These are phyloP conservation scores for Coniophora puteana DNA, from an alignment of 1,284 basidiomycete species.

Conservation along the genomic window DNA sequence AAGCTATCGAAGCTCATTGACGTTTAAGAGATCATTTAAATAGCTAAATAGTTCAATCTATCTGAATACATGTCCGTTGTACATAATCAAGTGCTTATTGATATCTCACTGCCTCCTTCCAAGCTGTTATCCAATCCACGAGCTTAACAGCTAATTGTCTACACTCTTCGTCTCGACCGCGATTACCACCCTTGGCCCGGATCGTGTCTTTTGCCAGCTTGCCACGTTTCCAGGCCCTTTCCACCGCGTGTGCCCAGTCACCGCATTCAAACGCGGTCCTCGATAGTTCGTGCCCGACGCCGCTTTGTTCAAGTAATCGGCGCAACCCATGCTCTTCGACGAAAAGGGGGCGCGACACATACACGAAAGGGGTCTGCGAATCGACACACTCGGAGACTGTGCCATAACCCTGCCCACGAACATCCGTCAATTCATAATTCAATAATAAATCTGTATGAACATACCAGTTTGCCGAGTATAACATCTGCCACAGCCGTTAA, in stretches of 20 bases:
- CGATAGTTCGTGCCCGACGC: conserved; percentile 62
- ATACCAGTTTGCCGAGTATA: conserved; percentile 71
- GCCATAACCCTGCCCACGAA: conserved; percentile 52
- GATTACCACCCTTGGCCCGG: conserved; percentile 31
- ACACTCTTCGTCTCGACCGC: conserved; percentile 39
- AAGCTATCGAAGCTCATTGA: not conserved
- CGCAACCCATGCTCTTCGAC: conserved; percentile 76
- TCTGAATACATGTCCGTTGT: not conserved
- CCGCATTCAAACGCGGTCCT: conserved; percentile 63
- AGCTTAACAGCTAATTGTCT: conserved; percentile 45
- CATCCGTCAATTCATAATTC: not conserved
- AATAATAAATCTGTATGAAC: conserved; percentile 18
- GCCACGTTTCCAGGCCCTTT: conserved; percentile 51
- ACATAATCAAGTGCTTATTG: not conserved
- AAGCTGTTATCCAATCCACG: conserved; percentile 42
- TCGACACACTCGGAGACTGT: conserved; percentile 73
- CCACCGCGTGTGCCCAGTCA: conserved; percentile 58
- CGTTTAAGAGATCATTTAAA: not conserved
- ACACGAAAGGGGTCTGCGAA: conserved; percentile 69
- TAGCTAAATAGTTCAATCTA: not conserved
- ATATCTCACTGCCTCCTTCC: conserved; percentile 4
- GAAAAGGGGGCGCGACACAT: conserved; percentile 73
- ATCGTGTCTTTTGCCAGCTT: conserved; percentile 39
- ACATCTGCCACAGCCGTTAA: conserved; percentile 71
- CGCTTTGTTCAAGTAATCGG: conserved; percentile 54